phyloP scores from a whole-genome alignment of 2,329 filamentous ascomycete species.

The Aspergillus fumigatus region DNA sequence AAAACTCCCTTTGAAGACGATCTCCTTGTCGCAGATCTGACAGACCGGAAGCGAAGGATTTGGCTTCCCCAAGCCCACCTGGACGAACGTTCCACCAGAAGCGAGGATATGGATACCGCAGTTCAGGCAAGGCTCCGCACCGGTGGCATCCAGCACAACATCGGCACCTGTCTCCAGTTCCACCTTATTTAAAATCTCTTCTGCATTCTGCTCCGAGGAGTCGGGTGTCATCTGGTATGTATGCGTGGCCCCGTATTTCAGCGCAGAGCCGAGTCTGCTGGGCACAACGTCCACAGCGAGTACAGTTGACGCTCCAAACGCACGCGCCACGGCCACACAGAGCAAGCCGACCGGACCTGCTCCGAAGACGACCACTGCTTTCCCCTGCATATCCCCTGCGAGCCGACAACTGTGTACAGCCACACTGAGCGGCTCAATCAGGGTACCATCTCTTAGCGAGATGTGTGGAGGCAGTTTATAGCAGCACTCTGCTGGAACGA shows the following conservation, averaged over 20 bases:
- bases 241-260: constrained; percentile 53
- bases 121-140: constrained; percentile 71
- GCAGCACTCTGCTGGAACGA: constrained; percentile 77
- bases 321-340: constrained; percentile 73
- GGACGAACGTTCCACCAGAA: constrained; percentile 68
- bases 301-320: constrained; percentile 73
- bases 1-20: constrained; percentile 78
- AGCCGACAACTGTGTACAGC: constrained; percentile 76
- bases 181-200: constrained; percentile 55
- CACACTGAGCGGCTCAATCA: constrained; percentile 81
- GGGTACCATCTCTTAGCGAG: constrained; percentile 71
- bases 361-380: constrained; percentile 74
- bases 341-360: constrained; percentile 80
- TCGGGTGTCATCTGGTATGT: constrained; percentile 57
- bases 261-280: constrained; percentile 67
- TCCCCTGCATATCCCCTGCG: constrained; percentile 65
- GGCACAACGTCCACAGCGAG: constrained; percentile 69
- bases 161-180: constrained; percentile 63
- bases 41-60: constrained; percentile 66
- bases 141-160: constrained; percentile 70
- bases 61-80: constrained; percentile 78
- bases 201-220: constrained; percentile 65
- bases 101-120: constrained; percentile 62
- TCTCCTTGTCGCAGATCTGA: constrained; percentile 79
- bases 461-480: constrained; percentile 64